These are phyloP conservation scores for Arthrobotrys entomopaga DNA, from an alignment of 2,329 filamentous ascomycete species.

Conservation along the genomic window DNA sequence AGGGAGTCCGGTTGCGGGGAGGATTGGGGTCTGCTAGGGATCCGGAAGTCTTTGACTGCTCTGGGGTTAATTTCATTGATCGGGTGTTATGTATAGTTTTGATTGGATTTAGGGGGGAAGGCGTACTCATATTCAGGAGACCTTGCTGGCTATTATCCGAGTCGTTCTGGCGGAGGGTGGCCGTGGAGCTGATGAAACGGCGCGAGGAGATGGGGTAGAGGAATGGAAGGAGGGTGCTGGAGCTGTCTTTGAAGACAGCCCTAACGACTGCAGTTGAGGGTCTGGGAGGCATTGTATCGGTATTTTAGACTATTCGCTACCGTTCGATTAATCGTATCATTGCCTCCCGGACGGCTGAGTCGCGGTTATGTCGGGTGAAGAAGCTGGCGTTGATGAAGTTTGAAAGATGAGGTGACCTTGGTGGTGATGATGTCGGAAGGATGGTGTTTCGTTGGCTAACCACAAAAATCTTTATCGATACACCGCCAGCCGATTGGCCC, in stretches of 20 bases:
- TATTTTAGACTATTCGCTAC: background rate
- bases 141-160: background rate
- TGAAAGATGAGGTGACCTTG: conserved; percentile 12
- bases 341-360: background rate
- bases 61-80: background rate
- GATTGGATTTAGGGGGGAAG: background rate
- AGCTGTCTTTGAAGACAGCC: conserved; percentile 27
- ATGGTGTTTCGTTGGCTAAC: conserved; percentile 42
- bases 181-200: conserved; percentile 29
- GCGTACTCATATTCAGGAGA: conserved; percentile 26
- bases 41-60: conserved; percentile 26
- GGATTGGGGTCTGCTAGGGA: background rate
- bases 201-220: conserved; percentile 43
- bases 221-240: conserved; percentile 40
- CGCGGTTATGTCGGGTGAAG: background rate
- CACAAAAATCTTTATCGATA: conserved; percentile 55
- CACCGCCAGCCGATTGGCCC: conserved; percentile 38
- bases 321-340: conserved; percentile 15
- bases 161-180: conserved; percentile 4
- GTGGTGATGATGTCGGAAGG: conserved; percentile 9
- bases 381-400: conserved; percentile 16
- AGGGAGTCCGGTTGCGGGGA: conserved; percentile 11
- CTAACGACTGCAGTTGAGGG: conserved; percentile 27
- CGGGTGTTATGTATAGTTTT: background rate
- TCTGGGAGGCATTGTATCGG: conserved; percentile 42